Evolutionary conservation across 1,284 basidiomycete species (phyloP).

Genomic region (Puccinia triticina): DNA sequence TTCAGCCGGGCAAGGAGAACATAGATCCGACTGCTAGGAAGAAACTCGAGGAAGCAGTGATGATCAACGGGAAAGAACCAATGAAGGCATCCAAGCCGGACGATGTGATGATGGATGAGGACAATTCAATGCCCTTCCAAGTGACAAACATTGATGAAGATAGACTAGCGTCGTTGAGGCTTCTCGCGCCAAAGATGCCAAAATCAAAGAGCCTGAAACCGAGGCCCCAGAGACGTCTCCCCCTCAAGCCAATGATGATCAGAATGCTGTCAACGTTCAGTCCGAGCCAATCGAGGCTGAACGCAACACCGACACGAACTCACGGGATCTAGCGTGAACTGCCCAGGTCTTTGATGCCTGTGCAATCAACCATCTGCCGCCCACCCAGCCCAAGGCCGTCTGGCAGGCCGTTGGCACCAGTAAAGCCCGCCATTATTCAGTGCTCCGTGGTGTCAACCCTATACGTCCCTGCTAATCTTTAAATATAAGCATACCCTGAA

Average conservation of each 20-base stretch:
- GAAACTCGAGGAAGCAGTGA: constrained; percentile 7
- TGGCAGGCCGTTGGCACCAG: no score
- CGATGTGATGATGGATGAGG: constrained; percentile 5
- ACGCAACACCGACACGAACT: no score
- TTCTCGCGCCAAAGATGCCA: neutral
- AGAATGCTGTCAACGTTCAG: neutral
- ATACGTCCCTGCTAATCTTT: no score
- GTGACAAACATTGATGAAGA: neutral
- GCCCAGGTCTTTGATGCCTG: no score
- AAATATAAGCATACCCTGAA: no score
- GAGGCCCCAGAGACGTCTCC: neutral
- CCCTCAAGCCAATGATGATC: constrained; percentile 7
- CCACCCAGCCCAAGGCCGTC: no score
- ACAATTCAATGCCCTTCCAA: neutral
- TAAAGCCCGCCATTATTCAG: no score
- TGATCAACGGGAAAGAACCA: neutral
- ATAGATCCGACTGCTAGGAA: constrained; percentile 3
- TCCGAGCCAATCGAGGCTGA: neutral
- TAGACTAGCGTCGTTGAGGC: neutral
- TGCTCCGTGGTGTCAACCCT: no score
- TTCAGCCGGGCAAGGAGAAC: neutral
- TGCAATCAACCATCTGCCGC: no score
- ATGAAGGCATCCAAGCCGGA: neutral
- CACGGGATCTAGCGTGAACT: no score
- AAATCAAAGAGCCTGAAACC: neutral